Evolutionary conservation across 208 protist genomes (phyloP).

Genomic region (Herpetomonas tarakana): DNA sequence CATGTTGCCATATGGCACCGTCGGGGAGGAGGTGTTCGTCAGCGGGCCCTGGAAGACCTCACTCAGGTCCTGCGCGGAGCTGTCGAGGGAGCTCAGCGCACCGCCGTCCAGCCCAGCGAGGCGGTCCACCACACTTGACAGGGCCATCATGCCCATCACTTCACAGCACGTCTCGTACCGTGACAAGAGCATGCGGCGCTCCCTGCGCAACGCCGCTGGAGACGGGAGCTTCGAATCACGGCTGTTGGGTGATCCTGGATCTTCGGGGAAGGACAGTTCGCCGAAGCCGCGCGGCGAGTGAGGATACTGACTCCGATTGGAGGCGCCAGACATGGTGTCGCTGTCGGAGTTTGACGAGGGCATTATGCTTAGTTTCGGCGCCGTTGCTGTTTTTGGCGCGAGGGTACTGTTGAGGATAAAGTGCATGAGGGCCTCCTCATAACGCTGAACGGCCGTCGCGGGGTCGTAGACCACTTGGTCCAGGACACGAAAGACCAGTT

Average conservation of each 20-base stretch:
- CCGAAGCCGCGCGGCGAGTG: not conserved
- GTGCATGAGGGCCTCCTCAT: conserved; percentile 2
- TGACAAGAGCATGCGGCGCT: conserved; percentile 1
- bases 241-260: not conserved
- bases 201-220: not conserved
- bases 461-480: not conserved
- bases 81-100: not conserved
- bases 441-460: not conserved
- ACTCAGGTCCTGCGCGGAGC: not conserved
- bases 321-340: not conserved
- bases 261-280: not conserved
- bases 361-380: not conserved
- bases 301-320: not conserved
- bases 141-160: conserved; percentile 10
- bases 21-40: not conserved
- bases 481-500: conserved; percentile 1
- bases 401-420: conserved; percentile 2
- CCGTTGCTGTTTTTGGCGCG: not conserved
- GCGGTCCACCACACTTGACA: conserved; percentile 7
- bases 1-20: not conserved
- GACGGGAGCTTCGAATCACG: not conserved
- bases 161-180: conserved; percentile 31
- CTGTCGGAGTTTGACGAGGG: not conserved
- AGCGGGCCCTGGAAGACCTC: not conserved
- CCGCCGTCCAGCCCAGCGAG: conserved; percentile 2